phyloP scores from a whole-genome alignment of 2,329 filamentous ascomycete genomes.

The Purpureocillium lavendulum region DNA sequence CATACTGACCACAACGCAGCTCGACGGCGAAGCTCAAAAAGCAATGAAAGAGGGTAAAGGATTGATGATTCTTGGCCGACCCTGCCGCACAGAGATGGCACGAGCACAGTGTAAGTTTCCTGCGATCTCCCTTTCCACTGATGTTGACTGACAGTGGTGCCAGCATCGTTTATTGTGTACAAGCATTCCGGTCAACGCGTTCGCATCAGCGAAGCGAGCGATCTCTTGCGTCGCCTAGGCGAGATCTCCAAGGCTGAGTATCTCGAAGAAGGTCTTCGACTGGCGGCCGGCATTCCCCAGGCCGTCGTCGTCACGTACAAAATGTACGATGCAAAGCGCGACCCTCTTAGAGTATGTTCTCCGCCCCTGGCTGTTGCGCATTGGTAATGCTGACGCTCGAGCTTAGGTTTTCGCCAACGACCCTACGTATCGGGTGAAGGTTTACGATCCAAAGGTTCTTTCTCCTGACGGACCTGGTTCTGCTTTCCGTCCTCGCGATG shows the following conservation, averaged over 20 bases:
- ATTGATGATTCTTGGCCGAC: constrained; percentile 42
- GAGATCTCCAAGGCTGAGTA: constrained; percentile 29
- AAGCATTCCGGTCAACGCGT: constrained; percentile 24
- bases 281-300: constrained; percentile 23
- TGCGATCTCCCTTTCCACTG: neutral
- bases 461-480: constrained; percentile 4
- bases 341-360: constrained; percentile 37
- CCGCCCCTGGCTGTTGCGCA: neutral
- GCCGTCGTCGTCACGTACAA: constrained; percentile 40
- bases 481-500: neutral
- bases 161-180: constrained; percentile 43
- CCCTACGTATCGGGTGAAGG: constrained; percentile 9
- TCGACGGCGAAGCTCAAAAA: constrained; percentile 35
- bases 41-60: constrained; percentile 41
- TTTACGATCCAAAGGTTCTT: constrained; percentile 18
- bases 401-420: constrained; percentile 19
- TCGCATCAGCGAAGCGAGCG: constrained; percentile 32
- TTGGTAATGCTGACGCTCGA: neutral
- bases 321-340: constrained; percentile 41
- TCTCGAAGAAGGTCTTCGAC: constrained; percentile 23
- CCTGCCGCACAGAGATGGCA: constrained; percentile 51
- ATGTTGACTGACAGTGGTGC: constrained; percentile 12
- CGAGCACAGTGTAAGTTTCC: constrained; percentile 45
- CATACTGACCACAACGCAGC: constrained; percentile 23
- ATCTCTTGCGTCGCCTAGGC: constrained; percentile 35